Percentiles rank a stretch among this genome's conserved stretches.
phyloP scores from a whole-genome alignment of 345 rosid genomes.

The Mangifera indica region DNA sequence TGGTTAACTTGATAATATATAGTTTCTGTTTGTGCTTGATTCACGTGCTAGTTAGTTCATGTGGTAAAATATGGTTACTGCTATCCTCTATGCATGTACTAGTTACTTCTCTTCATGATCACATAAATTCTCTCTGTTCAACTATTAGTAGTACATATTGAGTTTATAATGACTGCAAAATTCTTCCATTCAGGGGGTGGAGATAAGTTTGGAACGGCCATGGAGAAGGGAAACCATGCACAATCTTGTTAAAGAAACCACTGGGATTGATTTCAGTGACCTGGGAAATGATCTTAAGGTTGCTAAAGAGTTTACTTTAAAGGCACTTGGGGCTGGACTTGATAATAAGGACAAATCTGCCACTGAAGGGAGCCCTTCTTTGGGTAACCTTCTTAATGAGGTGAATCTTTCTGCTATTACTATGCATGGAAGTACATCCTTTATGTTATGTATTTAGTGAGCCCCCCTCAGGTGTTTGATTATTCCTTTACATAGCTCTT shows the following conservation, averaged over 20 bases:
- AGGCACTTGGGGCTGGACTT: slow-evolving; percentile 48
- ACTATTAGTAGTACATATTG: slow-evolving; percentile 1
- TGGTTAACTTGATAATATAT: background rate
- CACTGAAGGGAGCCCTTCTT: slow-evolving; percentile 66
- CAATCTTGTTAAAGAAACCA: slow-evolving; percentile 78
- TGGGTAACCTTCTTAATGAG: slow-evolving; percentile 90
- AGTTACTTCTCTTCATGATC: background rate
- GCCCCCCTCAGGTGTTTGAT: background rate
- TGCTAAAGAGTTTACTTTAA: slow-evolving; percentile 62
- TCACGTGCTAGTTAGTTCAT: too few species aligned
- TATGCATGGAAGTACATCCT: background rate
- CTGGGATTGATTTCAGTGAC: slow-evolving; percentile 67
- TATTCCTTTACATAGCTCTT: background rate
- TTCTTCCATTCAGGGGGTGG: slow-evolving; percentile 57
- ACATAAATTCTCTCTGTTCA: slow-evolving; percentile 1
- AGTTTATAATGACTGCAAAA: slow-evolving; percentile 19
- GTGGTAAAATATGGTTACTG: too few species aligned
- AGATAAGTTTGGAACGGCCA: slow-evolving; percentile 77
- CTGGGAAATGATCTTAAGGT: slow-evolving; percentile 52
- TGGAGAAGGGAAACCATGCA: slow-evolving; percentile 98
- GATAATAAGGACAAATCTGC: slow-evolving; percentile 71
- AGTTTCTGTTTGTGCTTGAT: background rate
- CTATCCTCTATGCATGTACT: slow-evolving; percentile 1
- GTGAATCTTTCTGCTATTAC: slow-evolving; percentile 33
- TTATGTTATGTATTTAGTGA: background rate